These are phyloP conservation scores for Mucor racemosus DNA, from an alignment of 371 early-diverging fungal species.

Conservation along the genomic window DNA sequence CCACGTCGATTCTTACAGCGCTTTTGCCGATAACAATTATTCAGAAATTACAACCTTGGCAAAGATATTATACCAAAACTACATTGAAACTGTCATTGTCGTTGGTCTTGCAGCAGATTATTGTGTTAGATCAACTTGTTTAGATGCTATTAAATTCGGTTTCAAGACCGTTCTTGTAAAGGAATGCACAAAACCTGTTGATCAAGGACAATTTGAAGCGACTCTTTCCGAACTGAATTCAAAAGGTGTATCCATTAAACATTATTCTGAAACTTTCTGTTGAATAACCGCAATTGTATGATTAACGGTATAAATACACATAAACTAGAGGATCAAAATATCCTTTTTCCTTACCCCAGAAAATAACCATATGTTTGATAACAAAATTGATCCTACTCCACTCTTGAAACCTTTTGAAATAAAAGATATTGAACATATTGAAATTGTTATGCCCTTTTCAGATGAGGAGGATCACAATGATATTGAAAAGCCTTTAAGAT, in stretches of 20 bases:
- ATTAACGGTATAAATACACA: too few species aligned
- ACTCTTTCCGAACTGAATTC: conserved; percentile 24
- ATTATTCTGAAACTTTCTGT: conserved; percentile 5
- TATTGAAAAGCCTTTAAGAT: too few species aligned
- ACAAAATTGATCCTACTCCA: too few species aligned
- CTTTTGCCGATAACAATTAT: conserved; percentile 49
- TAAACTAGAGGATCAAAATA: too few species aligned
- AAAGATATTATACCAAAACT: conserved; percentile 38
- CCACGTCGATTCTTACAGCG: conserved; percentile 52
- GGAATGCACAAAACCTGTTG: conserved; percentile 39
- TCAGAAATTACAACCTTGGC: conserved; percentile 39
- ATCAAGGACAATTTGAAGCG: conserved; percentile 22
- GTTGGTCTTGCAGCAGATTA: conserved; percentile 50
- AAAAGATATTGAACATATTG: too few species aligned
- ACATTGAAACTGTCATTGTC: conserved; percentile 36
- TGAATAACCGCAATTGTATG: neutral
- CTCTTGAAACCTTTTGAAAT: too few species aligned
- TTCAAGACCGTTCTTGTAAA: conserved; percentile 43
- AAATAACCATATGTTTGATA: too few species aligned
- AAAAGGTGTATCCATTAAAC: conserved; percentile 33
- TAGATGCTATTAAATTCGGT: conserved; percentile 53
- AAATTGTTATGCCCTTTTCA: too few species aligned
- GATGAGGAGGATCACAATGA: too few species aligned
- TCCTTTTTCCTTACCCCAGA: too few species aligned
- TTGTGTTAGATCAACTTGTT: conserved; percentile 48